phyloP scores from a whole-genome alignment of 768 basidiomycete genomes.

The Lactarius indigo region DNA sequence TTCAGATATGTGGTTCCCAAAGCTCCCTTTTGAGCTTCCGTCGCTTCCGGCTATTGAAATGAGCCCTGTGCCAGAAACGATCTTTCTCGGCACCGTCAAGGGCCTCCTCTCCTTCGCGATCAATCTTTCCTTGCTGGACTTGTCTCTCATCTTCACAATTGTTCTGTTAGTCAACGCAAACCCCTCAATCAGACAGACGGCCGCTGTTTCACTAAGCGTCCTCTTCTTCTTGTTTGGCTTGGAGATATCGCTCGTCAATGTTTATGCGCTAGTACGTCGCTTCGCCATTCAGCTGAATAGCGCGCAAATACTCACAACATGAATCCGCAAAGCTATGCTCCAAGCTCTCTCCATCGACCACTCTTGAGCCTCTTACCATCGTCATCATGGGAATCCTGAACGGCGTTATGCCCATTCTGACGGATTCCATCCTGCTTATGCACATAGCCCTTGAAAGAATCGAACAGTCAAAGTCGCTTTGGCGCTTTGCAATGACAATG shows the following conservation, averaged over 20 bases:
- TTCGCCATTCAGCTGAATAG: not conserved
- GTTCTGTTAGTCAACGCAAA: slow-evolving; percentile 12
- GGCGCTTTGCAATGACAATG: slow-evolving; percentile 12
- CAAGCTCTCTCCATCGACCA: slow-evolving; percentile 15
- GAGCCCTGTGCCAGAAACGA: slow-evolving; percentile 17
- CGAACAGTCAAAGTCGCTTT: slow-evolving; percentile 10
- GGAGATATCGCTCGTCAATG: slow-evolving; percentile 17
- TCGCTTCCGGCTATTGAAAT: slow-evolving; percentile 13
- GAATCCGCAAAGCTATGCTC: slow-evolving; percentile 14
- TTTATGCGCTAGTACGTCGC: slow-evolving; percentile 18
- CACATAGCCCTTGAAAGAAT: slow-evolving; percentile 17
- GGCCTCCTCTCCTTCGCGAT: slow-evolving; percentile 19
- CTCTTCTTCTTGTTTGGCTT: slow-evolving; percentile 14
- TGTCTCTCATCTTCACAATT: slow-evolving; percentile 16
- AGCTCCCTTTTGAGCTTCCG: slow-evolving; percentile 1
- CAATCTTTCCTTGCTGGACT: slow-evolving; percentile 20
- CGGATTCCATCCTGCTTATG: slow-evolving; percentile 13
- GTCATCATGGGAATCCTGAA: slow-evolving; percentile 19
- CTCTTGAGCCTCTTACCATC: slow-evolving; percentile 17
- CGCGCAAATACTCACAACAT: not conserved
- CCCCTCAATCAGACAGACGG: slow-evolving; percentile 9
- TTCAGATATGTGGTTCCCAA: slow-evolving; percentile 5
- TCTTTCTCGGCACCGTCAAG: slow-evolving; percentile 23
- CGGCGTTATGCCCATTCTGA: slow-evolving; percentile 12
- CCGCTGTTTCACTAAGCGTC: not conserved